Percentiles rank a stretch among this genome's conserved stretches.
These are phyloP conservation scores for Thamnidium elegans DNA, from an alignment of 192 early-diverging fungal species.

Conservation along the genomic window DNA sequence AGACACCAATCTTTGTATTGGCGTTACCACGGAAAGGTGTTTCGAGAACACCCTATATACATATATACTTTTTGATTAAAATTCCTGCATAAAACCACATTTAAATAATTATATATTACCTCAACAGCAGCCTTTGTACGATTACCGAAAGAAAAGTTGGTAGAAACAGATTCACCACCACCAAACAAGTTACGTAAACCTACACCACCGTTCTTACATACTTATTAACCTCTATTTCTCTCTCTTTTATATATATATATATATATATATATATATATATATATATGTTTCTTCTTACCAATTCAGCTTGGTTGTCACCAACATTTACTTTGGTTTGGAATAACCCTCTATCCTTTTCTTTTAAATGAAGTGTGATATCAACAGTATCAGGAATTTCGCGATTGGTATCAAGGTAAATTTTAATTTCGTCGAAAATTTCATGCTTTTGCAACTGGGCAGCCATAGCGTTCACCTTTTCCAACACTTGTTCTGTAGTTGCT, in stretches of 20 bases:
- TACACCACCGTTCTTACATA: conserved; percentile 40
- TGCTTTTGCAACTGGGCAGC: conserved; percentile 55
- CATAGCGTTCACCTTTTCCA: conserved; percentile 48
- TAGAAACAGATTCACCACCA: conserved; percentile 75
- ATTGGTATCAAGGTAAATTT: conserved; percentile 60
- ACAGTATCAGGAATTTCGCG: conserved; percentile 44
- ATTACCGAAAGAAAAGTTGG: conserved; percentile 34
- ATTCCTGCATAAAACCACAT: not conserved
- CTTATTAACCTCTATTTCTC: not conserved
- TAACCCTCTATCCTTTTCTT: conserved; percentile 65
- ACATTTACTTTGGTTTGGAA: conserved; percentile 79
- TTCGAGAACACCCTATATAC: conserved; percentile 23
- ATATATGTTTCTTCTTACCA: too few relatives aligned
- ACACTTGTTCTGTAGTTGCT: conserved; percentile 52
- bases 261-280: too few relatives aligned
- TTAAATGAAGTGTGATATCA: conserved; percentile 68
- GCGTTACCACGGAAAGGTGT: conserved; percentile 68
- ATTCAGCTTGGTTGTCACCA: conserved; percentile 76
- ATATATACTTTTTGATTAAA: not conserved
- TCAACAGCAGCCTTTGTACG: conserved; percentile 44
- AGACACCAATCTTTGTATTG: conserved; percentile 50
- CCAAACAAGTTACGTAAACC: conserved; percentile 83
- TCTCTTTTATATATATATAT: too few relatives aligned
- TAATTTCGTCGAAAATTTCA: conserved; percentile 69
- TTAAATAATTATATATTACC: conserved; percentile 33